phyloP scores from a whole-genome alignment of 2,329 filamentous ascomycete species.

The Fusarium decemcellulare region DNA sequence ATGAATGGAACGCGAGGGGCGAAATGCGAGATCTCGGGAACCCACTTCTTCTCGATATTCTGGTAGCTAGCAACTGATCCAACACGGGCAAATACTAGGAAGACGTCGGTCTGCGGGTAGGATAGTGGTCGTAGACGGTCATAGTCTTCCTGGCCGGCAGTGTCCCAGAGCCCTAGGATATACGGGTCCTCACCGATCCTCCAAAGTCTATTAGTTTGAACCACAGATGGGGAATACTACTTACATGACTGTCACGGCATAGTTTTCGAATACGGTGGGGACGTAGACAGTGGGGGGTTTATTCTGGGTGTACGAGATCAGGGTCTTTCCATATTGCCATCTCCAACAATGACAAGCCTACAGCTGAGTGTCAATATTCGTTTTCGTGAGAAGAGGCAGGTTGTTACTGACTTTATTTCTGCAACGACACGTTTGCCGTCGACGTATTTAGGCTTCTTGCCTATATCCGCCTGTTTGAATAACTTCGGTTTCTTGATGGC shows the following conservation, averaged over 20 bases:
- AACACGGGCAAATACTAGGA: background rate
- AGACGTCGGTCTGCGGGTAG: background rate
- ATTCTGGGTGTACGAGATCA: background rate
- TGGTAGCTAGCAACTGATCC: background rate
- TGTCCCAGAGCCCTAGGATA: background rate
- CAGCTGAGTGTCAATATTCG: background rate
- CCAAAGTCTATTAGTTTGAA: background rate
- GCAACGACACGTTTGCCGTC: constrained; percentile 1
- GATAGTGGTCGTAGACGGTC: background rate
- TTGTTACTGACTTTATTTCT: background rate
- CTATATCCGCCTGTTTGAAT: background rate
- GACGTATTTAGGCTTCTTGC: background rate
- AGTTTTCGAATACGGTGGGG: background rate
- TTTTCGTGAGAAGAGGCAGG: background rate
- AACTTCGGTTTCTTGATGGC: background rate
- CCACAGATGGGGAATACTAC: background rate
- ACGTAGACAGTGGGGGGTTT: background rate
- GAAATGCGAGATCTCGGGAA: background rate
- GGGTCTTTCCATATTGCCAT: background rate
- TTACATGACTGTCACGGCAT: background rate
- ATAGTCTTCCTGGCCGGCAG: background rate
- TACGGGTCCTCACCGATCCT: background rate
- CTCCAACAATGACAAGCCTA: background rate
- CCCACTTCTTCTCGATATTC: background rate
- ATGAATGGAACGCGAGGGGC: background rate